Evolutionary conservation across 2,329 filamentous ascomycete genomes (phyloP), one percentile per base, ranked within the genome.

Genomic region (Diaporthe australafricana): DNA sequence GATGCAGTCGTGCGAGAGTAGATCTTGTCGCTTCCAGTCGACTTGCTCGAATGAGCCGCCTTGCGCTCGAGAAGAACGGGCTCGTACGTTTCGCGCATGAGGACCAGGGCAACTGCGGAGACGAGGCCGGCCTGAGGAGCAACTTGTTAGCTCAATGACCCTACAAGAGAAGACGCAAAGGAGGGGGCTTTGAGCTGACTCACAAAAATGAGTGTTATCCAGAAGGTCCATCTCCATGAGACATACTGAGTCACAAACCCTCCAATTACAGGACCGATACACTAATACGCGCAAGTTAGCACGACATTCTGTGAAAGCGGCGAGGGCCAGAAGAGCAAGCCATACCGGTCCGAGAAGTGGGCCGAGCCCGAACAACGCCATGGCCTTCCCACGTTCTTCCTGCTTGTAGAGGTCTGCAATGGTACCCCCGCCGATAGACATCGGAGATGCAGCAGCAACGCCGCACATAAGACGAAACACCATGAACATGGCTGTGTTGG

Each of bases 1-100:
- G 22, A n/a, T 20, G 76, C 79, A 1, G 70, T 53, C 78, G 89
- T 84, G 75, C 86, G 87, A 71, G 84, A 76, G 4, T 66, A 73
- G 6, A 72, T 74, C 72, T 79, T 75, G 2, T 66, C 67, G 69
- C 84, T 84, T 52, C 82, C 82, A 2, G 82, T 84, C 71, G 83
- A 79, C 68, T 83, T 85, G 52, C 81, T 81, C 6, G 86, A 80
- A 1, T 76, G 79, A 30, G 77, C 76, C 0, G 83, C 78, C 76
- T 87, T 87, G 25, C 77, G 75, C 20, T 81, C 74, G 9, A 87
- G 81, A 20, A 71, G 72, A 65, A 79, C 66, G 14, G 78, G 76
- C 2, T 77, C 77, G 60, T 78, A 80, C 1, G 79, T 78, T 73
- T 81, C 80, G 25, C 69, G 60, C 69, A 71, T 67, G n/a, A 66